Evolutionary conservation across 2,329 filamentous ascomycete species (phyloP).

Genomic region (Apiospora rasikravindrae): DNA sequence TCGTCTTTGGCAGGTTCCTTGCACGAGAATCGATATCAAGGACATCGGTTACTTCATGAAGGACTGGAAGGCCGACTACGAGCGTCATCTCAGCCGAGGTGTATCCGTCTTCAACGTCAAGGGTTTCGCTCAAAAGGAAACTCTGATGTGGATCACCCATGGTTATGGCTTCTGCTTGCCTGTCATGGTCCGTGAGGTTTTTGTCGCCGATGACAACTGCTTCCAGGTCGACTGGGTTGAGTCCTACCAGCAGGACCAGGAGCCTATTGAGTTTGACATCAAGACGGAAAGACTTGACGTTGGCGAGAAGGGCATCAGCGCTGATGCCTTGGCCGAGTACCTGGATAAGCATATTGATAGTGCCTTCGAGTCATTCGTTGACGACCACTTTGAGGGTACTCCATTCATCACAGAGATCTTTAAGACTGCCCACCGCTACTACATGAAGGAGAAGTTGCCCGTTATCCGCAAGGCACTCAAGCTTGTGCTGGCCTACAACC

Average conservation of each 20-base stretch:
- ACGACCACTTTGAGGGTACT: conserved; percentile 95
- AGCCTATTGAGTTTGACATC: conserved; percentile 81
- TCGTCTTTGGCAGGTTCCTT: conserved; percentile 95
- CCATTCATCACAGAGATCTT: conserved; percentile 94
- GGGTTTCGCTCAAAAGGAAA: conserved; percentile 72
- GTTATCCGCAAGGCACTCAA: conserved; percentile 96
- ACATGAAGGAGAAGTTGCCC: conserved; percentile 83
- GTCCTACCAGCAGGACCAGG: conserved; percentile 68
- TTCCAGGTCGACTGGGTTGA: conserved; percentile 96
- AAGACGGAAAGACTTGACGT: conserved; percentile 89
- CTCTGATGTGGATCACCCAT: conserved; percentile 89
- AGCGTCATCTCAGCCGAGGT: conserved; percentile 83
- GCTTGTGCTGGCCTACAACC: conserved; percentile 92
- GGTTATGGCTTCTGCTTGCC: conserved; percentile 93
- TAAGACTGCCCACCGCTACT: conserved; percentile 94
- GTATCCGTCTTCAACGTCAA: conserved; percentile 96
- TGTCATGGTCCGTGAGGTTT: conserved; percentile 92
- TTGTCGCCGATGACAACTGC: conserved; percentile 88
- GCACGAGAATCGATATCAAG: conserved; percentile 98
- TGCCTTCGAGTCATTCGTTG: conserved; percentile 90
- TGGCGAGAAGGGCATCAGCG: conserved; percentile 85
- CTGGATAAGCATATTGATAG: conserved; percentile 93
- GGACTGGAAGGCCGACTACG: conserved; percentile 97
- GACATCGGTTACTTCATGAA: conserved; percentile 99
- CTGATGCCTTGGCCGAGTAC: conserved; percentile 83